Percentiles rank a stretch among this genome's conserved stretches.
Conservation (phyloP, 768 basidiomycete genomes). For the Butyriboletus loyo region DNA sequence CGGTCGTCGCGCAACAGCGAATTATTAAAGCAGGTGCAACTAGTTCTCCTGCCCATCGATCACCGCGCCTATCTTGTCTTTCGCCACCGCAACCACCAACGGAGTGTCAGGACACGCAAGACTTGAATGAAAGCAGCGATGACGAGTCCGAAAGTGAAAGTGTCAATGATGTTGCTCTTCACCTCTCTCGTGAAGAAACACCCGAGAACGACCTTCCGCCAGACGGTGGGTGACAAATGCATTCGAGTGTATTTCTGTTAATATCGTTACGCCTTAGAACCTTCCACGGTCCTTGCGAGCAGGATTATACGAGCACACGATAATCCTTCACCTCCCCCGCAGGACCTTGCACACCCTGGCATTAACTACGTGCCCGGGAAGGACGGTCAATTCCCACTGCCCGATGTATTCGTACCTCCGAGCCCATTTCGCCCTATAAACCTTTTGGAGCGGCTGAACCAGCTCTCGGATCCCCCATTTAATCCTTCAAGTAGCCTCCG, state of each 20-base stretch:
- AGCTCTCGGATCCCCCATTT: constrained; percentile 6
- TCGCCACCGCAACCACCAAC: constrained; percentile 26
- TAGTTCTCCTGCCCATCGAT: constrained; percentile 44
- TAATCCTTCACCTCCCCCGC: constrained; percentile 72
- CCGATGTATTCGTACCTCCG: constrained; percentile 20
- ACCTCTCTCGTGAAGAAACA: constrained; percentile 41
- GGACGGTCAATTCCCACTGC: constrained; percentile 15
- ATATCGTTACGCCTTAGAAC: constrained; percentile 42
- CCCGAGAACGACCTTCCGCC: constrained; percentile 48
- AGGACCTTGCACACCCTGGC: constrained; percentile 15
- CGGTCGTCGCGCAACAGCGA: constrained; percentile 30
- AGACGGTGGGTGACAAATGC: constrained; percentile 37
- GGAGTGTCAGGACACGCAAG: constrained; percentile 11
- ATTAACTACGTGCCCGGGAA: constrained; percentile 15
- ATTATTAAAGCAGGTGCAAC: constrained; percentile 25
- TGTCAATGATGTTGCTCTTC: constrained; percentile 20
- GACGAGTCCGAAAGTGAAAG: constrained; percentile 34
- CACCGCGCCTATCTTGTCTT: constrained; percentile 47
- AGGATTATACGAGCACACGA: constrained; percentile 66
- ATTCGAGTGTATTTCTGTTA: constrained; percentile 4
- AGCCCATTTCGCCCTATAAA: constrained; percentile 34
- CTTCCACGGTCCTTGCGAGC: constrained; percentile 62
- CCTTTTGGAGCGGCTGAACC: constrained; percentile 27
- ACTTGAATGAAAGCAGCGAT: constrained; percentile 25
- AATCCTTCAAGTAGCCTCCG: neutral